Conservation (phyloP, 768 basidiomycete species). For the Boletellus ananas region DNA sequence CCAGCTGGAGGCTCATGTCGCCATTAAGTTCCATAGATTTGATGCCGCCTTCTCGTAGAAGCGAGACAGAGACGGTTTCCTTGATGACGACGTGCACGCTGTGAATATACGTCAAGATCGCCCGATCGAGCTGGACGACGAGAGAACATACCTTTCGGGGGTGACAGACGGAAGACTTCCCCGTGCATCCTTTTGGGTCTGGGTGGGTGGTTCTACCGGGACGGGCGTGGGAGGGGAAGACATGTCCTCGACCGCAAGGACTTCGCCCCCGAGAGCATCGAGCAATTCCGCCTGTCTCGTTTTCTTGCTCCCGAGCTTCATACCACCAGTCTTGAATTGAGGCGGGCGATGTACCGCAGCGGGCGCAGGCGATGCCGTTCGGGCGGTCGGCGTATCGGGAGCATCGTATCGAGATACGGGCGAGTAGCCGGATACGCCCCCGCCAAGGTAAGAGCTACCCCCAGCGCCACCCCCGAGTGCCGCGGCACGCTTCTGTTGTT, state of each 20-base stretch:
- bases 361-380: slow-evolving; percentile 41
- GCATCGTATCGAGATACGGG: slow-evolving; percentile 70
- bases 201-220: slow-evolving; percentile 42
- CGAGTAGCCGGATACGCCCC: slow-evolving; percentile 67
- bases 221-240: slow-evolving; percentile 50
- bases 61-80: slow-evolving; percentile 74
- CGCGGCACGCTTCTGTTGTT: slow-evolving; percentile 79
- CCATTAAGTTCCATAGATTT: slow-evolving; percentile 90
- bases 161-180: slow-evolving; percentile 73
- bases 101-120: neutral
- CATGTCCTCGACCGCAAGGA: slow-evolving; percentile 50
- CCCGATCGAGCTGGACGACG: neutral
- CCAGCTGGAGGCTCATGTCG: slow-evolving; percentile 87
- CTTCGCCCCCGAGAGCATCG: slow-evolving; percentile 82
- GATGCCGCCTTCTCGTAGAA: slow-evolving; percentile 88
- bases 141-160: slow-evolving; percentile 58
- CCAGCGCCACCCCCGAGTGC: slow-evolving; percentile 40
- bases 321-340: slow-evolving; percentile 90
- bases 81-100: slow-evolving; percentile 87
- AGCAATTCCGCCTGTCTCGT: slow-evolving; percentile 84
- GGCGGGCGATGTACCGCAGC: slow-evolving; percentile 56
- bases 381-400: slow-evolving; percentile 47
- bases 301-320: slow-evolving; percentile 96
- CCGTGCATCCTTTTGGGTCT: slow-evolving; percentile 44
- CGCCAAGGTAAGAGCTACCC: slow-evolving; percentile 58